phyloP scores from a whole-genome alignment of 1,284 basidiomycete species.

The Sanghuangporus weigelae region DNA sequence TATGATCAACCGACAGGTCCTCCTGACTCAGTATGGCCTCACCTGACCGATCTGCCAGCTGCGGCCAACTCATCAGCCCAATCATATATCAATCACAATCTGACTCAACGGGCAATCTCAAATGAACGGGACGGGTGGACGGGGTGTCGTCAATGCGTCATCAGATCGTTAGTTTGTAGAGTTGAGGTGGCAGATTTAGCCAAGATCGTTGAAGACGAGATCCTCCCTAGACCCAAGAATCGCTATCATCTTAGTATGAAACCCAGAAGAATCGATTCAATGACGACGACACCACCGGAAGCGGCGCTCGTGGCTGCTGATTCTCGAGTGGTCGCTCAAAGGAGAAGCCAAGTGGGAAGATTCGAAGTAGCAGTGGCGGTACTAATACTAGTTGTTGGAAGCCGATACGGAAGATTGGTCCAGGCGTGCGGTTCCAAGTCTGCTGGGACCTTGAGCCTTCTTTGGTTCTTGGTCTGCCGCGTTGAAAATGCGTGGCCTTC shows the following conservation, averaged over 20 bases:
- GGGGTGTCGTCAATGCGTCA: too few species aligned
- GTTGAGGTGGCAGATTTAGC: too few species aligned
- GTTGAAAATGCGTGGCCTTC: conserved; percentile 15
- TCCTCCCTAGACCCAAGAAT: too few species aligned
- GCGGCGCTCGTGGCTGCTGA: background rate
- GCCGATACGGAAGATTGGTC: too few species aligned
- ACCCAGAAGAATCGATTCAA: background rate
- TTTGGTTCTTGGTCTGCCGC: conserved; percentile 2
- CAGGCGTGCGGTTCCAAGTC: background rate
- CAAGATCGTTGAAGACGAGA: too few species aligned
- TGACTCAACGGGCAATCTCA: background rate
- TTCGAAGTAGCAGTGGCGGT: too few species aligned
- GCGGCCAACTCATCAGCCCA: too few species aligned
- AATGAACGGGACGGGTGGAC: too few species aligned
- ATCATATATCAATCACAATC: background rate
- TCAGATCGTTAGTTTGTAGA: too few species aligned
- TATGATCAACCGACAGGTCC: background rate
- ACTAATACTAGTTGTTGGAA: too few species aligned
- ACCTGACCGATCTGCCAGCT: background rate
- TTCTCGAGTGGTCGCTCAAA: background rate
- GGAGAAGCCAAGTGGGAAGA: background rate
- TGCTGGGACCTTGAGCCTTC: background rate
- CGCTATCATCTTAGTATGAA: too few species aligned
- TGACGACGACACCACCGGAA: background rate
- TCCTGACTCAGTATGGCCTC: background rate